These are phyloP conservation scores for Stereum hirsutum DNA, from an alignment of 1,284 basidiomycete genomes.

Conservation along the genomic window DNA sequence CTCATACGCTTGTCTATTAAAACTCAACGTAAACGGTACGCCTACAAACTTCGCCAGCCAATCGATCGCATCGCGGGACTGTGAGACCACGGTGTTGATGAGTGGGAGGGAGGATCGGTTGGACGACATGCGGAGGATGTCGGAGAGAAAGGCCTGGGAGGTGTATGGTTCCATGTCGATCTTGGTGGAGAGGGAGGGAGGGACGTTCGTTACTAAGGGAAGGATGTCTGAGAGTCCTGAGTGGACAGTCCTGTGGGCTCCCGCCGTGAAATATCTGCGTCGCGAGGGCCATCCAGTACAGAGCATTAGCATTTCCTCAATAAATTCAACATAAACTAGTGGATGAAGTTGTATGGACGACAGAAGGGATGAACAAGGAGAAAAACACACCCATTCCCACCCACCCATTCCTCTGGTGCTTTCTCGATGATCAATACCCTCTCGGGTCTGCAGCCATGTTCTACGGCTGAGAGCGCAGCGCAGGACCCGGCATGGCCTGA, in stretches of 20 bases:
- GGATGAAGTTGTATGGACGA: too few species aligned
- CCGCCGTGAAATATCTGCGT: conserved; percentile 68
- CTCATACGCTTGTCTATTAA: conserved; percentile 59
- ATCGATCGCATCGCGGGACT: conserved; percentile 41
- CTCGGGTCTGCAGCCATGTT: conserved; percentile 48
- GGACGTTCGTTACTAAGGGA: conserved; percentile 39
- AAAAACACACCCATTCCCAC: conserved; percentile 64
- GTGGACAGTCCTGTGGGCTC: conserved; percentile 54
- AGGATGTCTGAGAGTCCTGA: conserved; percentile 48
- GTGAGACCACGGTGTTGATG: conserved; percentile 42
- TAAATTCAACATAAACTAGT: too few species aligned
- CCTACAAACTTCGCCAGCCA: conserved; percentile 45
- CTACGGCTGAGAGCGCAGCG: conserved; percentile 49
- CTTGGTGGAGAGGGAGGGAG: conserved; percentile 28
- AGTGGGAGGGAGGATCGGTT: conserved; percentile 37
- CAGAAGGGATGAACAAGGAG: too few species aligned
- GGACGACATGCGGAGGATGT: conserved; percentile 50
- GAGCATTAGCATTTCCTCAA: too few species aligned
- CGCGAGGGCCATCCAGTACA: too few species aligned
- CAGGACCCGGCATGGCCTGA: conserved; percentile 61
- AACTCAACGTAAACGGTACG: conserved; percentile 50
- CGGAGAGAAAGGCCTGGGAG: conserved; percentile 38
- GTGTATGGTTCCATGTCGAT: conserved; percentile 57
- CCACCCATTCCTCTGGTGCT: conserved; percentile 51
- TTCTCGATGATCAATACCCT: conserved; percentile 59